Evolutionary conservation across 805 yeast species (phyloP).

Genomic region (Myxozyma neotropica): DNA sequence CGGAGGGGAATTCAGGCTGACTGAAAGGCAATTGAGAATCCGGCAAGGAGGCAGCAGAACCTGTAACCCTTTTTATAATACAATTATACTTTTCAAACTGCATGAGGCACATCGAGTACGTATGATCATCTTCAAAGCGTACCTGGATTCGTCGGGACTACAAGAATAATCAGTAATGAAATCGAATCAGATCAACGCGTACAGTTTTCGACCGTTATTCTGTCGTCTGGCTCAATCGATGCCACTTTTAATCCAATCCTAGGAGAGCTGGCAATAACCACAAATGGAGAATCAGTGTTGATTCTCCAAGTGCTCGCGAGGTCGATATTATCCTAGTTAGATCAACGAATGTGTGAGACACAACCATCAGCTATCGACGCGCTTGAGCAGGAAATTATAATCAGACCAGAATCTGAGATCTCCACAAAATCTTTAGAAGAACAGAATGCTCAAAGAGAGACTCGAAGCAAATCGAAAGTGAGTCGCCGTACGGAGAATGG

Average conservation of each 20-base stretch:
- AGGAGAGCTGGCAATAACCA: constrained; percentile 24
- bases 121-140: constrained; percentile 17
- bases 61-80: constrained; percentile 16
- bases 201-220: constrained; percentile 3
- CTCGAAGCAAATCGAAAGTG: constrained; percentile 14
- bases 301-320: neutral
- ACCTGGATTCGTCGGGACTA: constrained; percentile 28
- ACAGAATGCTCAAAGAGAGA: neutral
- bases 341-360: neutral
- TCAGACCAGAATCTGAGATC: constrained; percentile 18
- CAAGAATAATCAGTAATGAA: neutral
- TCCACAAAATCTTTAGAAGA: constrained; percentile 15
- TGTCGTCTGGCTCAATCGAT: neutral
- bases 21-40: neutral
- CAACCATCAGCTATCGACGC: neutral
- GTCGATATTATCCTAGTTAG: constrained; percentile 19
- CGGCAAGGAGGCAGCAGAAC: neutral
- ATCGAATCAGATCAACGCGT: neutral
- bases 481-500: constrained; percentile 30
- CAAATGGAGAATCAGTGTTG: neutral
- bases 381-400: neutral
- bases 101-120: constrained; percentile 4
- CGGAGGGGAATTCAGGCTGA: neutral
- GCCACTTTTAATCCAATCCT: constrained; percentile 20
- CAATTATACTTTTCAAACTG: constrained; percentile 18